These are phyloP conservation scores for Vanilla planifolia DNA, from an alignment of 106 monocot genomes.

Conservation along the genomic window DNA sequence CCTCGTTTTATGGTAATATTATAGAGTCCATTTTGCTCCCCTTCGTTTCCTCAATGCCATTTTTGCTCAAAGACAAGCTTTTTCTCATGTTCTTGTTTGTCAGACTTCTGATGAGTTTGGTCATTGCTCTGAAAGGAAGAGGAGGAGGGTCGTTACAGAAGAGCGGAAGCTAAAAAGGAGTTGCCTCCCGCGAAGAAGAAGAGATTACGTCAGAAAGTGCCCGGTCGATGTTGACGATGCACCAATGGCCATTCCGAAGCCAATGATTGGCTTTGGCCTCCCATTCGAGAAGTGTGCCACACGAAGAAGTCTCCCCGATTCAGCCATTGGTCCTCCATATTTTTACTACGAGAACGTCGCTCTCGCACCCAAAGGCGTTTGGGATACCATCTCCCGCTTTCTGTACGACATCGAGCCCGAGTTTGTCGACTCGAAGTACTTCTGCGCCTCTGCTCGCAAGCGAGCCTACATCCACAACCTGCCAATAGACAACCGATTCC, in stretches of 20 bases:
- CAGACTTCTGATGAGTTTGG: background rate
- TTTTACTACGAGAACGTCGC: slow-evolving; percentile 94
- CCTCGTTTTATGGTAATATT: slow-evolving; percentile 1
- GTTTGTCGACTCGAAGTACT: slow-evolving; percentile 62
- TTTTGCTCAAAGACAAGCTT: too few relatives aligned
- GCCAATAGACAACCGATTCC: slow-evolving; percentile 41
- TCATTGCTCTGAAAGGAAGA: slow-evolving; percentile 4
- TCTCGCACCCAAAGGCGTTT: slow-evolving; percentile 71
- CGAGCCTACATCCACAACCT: slow-evolving; percentile 67
- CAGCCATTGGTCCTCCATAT: slow-evolving; percentile 70
- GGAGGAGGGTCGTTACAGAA: slow-evolving; percentile 2
- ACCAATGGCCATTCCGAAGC: slow-evolving; percentile 33
- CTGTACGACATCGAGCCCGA: slow-evolving; percentile 50
- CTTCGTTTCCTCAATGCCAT: too few relatives aligned
- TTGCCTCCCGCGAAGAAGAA: slow-evolving; percentile 3
- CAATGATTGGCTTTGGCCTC: slow-evolving; percentile 81
- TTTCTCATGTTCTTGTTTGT: background rate
- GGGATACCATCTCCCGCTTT: slow-evolving; percentile 60
- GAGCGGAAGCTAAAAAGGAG: background rate
- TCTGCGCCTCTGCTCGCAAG: slow-evolving; percentile 60
- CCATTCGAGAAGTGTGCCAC: slow-evolving; percentile 28
- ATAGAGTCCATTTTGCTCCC: background rate
- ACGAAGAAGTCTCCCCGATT: slow-evolving; percentile 44
- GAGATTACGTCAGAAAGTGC: slow-evolving; percentile 2
- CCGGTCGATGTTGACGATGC: slow-evolving; percentile 3